Percentiles rank a stretch among this genome's conserved stretches.
Conservation (phyloP, 139 green algal genomes). For the Chlorella ohadii region DNA sequence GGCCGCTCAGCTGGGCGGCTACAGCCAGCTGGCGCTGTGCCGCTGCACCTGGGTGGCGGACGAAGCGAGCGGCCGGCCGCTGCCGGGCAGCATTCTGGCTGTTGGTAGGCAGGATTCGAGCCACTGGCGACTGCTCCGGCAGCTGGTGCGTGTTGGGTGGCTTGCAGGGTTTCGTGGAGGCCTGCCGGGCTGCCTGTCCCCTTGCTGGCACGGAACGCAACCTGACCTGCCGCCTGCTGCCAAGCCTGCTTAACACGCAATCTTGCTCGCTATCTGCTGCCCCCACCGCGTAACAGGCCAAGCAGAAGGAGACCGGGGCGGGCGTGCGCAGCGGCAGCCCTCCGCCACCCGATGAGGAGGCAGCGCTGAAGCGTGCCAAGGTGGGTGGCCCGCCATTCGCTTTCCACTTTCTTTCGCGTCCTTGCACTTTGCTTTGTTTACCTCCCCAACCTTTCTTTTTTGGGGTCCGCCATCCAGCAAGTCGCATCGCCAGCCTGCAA, state of each 20-base stretch:
- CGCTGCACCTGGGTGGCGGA: slow-evolving; percentile 13
- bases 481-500: too few relatives aligned
- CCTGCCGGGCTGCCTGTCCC: neutral
- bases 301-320: slow-evolving; percentile 12
- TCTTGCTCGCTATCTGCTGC: too few relatives aligned
- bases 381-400: too few relatives aligned
- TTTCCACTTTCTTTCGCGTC: too few relatives aligned
- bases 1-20: slow-evolving; percentile 7
- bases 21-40: slow-evolving; percentile 13
- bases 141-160: neutral
- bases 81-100: neutral
- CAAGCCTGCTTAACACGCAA: too few relatives aligned
- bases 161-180: neutral
- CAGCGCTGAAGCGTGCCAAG: slow-evolving; percentile 16
- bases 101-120: neutral
- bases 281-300: slow-evolving; percentile 1
- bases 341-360: neutral
- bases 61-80: neutral
- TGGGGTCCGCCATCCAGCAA: too few relatives aligned
- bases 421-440: too few relatives aligned
- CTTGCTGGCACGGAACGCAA: neutral
- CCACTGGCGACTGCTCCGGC: slow-evolving; percentile 9
- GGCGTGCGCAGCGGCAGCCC: neutral
- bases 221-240: neutral
- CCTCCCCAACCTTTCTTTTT: too few relatives aligned